phyloP scores from a whole-genome alignment of 2,329 filamentous ascomycete genomes.

The Penicillium sp. region DNA sequence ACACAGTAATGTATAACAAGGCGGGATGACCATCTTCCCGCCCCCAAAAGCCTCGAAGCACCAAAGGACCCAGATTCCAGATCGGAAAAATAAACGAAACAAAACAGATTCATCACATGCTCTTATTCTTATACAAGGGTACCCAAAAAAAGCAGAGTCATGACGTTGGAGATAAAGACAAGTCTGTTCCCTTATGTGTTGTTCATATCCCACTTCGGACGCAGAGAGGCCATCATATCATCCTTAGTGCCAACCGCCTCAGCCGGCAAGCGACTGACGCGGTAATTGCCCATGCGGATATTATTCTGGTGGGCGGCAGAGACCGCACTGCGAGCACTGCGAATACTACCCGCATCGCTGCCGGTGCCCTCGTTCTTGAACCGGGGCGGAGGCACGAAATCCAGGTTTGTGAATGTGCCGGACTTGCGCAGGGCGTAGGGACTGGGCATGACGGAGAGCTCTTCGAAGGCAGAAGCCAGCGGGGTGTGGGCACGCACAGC shows the following conservation, averaged over 20 bases:
- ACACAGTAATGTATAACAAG: slow-evolving; percentile 7
- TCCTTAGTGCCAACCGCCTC: slow-evolving; percentile 75
- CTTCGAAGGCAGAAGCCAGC: slow-evolving; percentile 78
- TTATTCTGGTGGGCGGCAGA: slow-evolving; percentile 66
- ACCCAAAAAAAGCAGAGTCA: slow-evolving; percentile 17
- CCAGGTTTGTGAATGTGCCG: slow-evolving; percentile 47
- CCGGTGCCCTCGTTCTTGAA: slow-evolving; percentile 43
- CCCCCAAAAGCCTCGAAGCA: slow-evolving; percentile 1
- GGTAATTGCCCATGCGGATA: slow-evolving; percentile 77
- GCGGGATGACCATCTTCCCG: neutral
- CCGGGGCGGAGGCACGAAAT: slow-evolving; percentile 49
- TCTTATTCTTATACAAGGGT: slow-evolving; percentile 11
- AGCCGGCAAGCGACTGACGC: slow-evolving; percentile 76
- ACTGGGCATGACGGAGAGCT: slow-evolving; percentile 79
- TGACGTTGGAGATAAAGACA: slow-evolving; percentile 13
- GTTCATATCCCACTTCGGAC: slow-evolving; percentile 54
- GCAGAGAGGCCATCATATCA: slow-evolving; percentile 58
- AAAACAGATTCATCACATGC: slow-evolving; percentile 23
- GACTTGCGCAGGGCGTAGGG: slow-evolving; percentile 58
- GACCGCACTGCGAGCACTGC: slow-evolving; percentile 73
- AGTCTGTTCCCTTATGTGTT: slow-evolving; percentile 19
- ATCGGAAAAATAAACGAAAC: slow-evolving; percentile 11
- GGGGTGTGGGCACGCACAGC: slow-evolving; percentile 70
- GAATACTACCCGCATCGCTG: slow-evolving; percentile 50
- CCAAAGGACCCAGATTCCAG: slow-evolving; percentile 1